Percentiles rank a stretch among this genome's conserved stretches.
phyloP scores from a whole-genome alignment of 345 rosid species.

The Acer yangbiense region DNA sequence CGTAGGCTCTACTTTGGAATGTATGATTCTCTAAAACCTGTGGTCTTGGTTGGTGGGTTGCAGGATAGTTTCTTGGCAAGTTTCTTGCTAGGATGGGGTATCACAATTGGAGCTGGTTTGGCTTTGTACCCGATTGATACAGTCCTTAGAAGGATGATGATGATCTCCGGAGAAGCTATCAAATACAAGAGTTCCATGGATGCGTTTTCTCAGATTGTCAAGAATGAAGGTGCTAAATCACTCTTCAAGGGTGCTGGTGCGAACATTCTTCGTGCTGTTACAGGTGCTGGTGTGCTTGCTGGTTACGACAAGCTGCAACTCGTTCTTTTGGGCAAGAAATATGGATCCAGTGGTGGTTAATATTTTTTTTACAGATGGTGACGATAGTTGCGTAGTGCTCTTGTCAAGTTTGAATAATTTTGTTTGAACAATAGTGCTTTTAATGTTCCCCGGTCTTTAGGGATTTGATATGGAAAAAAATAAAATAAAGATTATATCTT shows the following conservation, averaged over 20 bases:
- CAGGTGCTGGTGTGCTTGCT: constrained; percentile 68
- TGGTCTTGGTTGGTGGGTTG: constrained; percentile 44
- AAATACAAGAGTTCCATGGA: constrained; percentile 58
- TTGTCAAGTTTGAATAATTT: constrained; percentile 34
- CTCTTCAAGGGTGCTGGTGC: constrained; percentile 75
- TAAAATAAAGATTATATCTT: background rate
- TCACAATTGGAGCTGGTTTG: constrained; percentile 60
- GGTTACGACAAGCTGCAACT: constrained; percentile 70
- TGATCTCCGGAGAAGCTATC: constrained; percentile 73
- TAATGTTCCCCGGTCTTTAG: constrained; percentile 14
- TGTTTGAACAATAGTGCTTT: constrained; percentile 12
- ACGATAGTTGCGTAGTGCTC: constrained; percentile 11
- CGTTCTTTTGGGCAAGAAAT: constrained; percentile 56
- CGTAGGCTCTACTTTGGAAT: constrained; percentile 67
- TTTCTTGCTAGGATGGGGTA: constrained; percentile 61
- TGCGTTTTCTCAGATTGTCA: constrained; percentile 50
- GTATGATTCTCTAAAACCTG: constrained; percentile 72
- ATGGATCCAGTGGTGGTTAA: constrained; percentile 54
- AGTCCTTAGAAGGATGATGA: constrained; percentile 72
- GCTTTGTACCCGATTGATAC: constrained; percentile 66
- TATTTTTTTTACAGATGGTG: constrained; percentile 1
- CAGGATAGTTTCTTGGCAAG: constrained; percentile 71
- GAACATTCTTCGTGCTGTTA: constrained; percentile 59
- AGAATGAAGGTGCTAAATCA: constrained; percentile 58
- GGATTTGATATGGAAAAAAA: constrained; percentile 6